phyloP scores from a whole-genome alignment of 1,139 yeast genomes.

The Taphrina deformans region DNA sequence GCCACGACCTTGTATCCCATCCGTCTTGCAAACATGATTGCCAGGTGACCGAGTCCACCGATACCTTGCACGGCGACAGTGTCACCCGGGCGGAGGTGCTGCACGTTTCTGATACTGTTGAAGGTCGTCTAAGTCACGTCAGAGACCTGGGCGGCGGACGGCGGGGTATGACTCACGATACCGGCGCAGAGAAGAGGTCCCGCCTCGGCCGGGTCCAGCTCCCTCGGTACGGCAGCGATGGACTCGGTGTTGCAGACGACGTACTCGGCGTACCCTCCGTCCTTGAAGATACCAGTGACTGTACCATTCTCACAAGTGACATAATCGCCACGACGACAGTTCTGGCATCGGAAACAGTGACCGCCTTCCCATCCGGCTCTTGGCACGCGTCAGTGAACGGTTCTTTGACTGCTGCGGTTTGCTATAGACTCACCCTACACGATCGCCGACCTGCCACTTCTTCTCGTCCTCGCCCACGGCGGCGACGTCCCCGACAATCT shows the following conservation, averaged over 20 bases:
- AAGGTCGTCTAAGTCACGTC: conserved; percentile 42
- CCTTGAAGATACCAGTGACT: conserved; percentile 20
- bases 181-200: conserved; percentile 51
- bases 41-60: conserved; percentile 51
- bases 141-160: conserved; percentile 47
- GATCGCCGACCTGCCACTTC: conserved; percentile 73
- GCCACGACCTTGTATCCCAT: conserved; percentile 49
- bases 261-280: conserved; percentile 27
- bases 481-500: conserved; percentile 58
- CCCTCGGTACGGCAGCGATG: conserved; percentile 43
- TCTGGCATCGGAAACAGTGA: conserved; percentile 11
- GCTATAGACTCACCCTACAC: conserved; percentile 61
- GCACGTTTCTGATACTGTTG: conserved; percentile 20
- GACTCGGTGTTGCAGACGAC: conserved; percentile 19
- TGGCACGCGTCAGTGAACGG: too few species aligned
- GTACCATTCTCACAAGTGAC: conserved; percentile 21
- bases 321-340: conserved; percentile 18
- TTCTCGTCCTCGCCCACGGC: conserved; percentile 59
- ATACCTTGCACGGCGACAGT: conserved; percentile 49
- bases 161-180: conserved; percentile 44
- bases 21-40: conserved; percentile 49
- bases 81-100: conserved; percentile 43
- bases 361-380: conserved; percentile 43
- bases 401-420: too few species aligned
- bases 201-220: conserved; percentile 48